Percentiles rank a stretch among this genome's conserved stretches.
Evolutionary conservation across 2,329 filamentous ascomycete genomes (phyloP).

Genomic region (Paecilomyces sp.): DNA sequence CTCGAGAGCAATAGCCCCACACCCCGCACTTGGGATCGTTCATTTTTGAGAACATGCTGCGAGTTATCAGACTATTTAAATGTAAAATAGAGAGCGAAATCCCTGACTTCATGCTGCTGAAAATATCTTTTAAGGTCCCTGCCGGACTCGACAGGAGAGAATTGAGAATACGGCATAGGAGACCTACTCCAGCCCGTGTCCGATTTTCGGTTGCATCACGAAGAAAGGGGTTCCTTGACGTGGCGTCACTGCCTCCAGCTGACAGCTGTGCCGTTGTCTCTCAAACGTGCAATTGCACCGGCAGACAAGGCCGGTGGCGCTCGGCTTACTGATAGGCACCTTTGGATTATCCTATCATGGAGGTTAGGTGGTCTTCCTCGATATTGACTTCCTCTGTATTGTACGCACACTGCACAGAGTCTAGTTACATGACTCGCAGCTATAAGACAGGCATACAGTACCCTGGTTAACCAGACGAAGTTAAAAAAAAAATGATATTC

Average conservation of each 20-base stretch:
- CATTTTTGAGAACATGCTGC: neutral
- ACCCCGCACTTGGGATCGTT: constrained; percentile 3
- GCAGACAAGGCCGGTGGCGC: neutral
- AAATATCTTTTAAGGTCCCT: neutral
- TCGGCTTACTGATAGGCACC: neutral
- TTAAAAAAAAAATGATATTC: neutral
- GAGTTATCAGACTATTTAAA: neutral
- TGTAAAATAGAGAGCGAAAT: neutral
- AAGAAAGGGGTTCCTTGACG: neutral
- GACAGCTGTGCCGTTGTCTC: neutral
- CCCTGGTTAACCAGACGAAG: neutral
- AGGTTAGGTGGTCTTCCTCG: neutral
- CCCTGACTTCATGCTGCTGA: neutral
- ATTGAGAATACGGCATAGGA: neutral
- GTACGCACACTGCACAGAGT: neutral
- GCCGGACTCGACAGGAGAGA: neutral
- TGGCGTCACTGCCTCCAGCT: neutral
- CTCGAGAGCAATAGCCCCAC: constrained; percentile 1
- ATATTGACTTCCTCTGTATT: neutral
- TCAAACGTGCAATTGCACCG: neutral
- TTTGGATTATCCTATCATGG: neutral
- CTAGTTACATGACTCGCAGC: neutral
- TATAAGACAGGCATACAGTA: neutral
- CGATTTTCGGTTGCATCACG: neutral
- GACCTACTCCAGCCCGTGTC: neutral